phyloP scores from a whole-genome alignment of 2,329 filamentous ascomycete species.

The Botrytis deweyae region DNA sequence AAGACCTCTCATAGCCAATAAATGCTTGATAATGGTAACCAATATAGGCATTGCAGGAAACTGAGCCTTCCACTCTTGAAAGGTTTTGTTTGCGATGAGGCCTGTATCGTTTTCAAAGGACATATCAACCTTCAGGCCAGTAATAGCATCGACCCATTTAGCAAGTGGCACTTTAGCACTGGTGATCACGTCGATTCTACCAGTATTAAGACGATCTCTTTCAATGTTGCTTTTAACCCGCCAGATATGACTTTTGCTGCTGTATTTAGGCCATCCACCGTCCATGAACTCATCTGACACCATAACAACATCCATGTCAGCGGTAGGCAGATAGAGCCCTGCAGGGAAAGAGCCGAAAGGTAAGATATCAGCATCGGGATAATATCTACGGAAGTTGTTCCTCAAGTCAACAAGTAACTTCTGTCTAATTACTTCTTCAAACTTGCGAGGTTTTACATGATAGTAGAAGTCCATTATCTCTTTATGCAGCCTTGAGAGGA shows the following conservation, averaged over 20 bases:
- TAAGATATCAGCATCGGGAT: conserved; percentile 58
- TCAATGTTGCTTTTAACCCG: conserved; percentile 62
- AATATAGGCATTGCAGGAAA: conserved; percentile 85
- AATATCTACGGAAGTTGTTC: conserved; percentile 55
- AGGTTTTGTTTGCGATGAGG: conserved; percentile 75
- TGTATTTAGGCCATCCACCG: conserved; percentile 48
- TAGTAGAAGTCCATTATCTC: conserved; percentile 89
- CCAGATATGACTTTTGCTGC: conserved; percentile 47
- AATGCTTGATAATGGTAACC: conserved; percentile 88
- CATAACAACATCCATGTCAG: conserved; percentile 92
- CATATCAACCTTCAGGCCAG: conserved; percentile 82
- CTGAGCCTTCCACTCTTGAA: conserved; percentile 72
- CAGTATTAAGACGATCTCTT: conserved; percentile 55
- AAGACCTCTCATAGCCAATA: conserved; percentile 80
- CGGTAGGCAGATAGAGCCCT: conserved; percentile 70
- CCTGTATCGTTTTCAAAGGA: conserved; percentile 93
- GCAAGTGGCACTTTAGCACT: conserved; percentile 85
- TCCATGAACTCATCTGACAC: conserved; percentile 61
- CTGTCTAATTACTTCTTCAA: conserved; percentile 73
- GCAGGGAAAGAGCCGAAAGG: conserved; percentile 95
- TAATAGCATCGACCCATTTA: conserved; percentile 80
- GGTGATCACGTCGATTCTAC: conserved; percentile 65
- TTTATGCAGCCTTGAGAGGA: conserved; percentile 68
- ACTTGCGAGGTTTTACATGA: conserved; percentile 73
- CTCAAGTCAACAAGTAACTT: conserved; percentile 71